Base-by-base conservation (phyloP, 257 asterid species). In the Paulownia fortunei region DNA sequence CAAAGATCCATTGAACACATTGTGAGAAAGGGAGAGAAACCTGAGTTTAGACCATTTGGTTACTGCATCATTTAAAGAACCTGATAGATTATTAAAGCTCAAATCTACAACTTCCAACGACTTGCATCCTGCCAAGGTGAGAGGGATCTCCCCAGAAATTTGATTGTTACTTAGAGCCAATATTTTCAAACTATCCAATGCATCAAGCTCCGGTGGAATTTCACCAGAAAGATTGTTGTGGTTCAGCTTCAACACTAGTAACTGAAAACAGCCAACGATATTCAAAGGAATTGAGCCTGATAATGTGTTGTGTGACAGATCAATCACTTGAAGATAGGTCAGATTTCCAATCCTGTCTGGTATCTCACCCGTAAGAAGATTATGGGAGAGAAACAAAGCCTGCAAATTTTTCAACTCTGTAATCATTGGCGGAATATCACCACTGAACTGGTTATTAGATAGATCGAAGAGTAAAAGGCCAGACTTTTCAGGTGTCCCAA, bases 191-290 rank as follows among this genome's bases (percentile, higher is more conserved):
- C 98, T 91, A 76, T 95, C 98, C 84, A 95, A 76, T 1, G 99
- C 99, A 23, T 95, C 98, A 6, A 95, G 94, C 91, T 93, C 99
- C 0, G 97, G 99, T n/a, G 88, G 98, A 51, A 95, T 89, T 82
- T 89, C 97, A 13, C 97, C 99, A 2, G 99, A 93, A 55, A 95
- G 89, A 76, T 92, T 90, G 86, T 95, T 95, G 86, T 83, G 81
- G 86, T 86, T 91, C 52, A 95, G 85, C 79, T 83, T 82, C 88
- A 95, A 63, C 1, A 91, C 96, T 39, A 89, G 86, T 26, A 95
- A 79, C 86, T 93, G 99, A 74, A 95, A 95, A 85, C 99, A 93
- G 8, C 98, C 99, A 10, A 93, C 98, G n/a, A 93, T 88, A 66
- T 87, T 92, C 85, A 84, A 79, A 32, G 99, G 97, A 36, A 95